These are phyloP conservation scores for Boletus barrowsii DNA, from an alignment of 768 basidiomycete genomes.

Conservation along the genomic window DNA sequence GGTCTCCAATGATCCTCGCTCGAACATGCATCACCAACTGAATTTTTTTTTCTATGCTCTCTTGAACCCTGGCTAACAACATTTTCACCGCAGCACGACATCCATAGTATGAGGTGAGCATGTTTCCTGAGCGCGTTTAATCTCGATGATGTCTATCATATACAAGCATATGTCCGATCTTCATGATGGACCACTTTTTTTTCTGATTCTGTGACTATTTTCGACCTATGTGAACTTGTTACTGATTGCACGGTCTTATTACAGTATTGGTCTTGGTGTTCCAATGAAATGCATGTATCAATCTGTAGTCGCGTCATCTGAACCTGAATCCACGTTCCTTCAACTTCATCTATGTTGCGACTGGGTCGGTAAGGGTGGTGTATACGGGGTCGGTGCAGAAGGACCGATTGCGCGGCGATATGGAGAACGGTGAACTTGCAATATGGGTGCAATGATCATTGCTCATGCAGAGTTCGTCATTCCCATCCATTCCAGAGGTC, in stretches of 20 bases:
- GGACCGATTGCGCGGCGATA: constrained; percentile 70
- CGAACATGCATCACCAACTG: constrained; percentile 74
- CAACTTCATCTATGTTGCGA: no score
- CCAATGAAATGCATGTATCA: no score
- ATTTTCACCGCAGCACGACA: not conserved
- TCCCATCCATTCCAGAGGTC: constrained; percentile 2
- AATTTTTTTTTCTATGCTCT: constrained; percentile 34
- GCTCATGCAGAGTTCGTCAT: constrained; percentile 62
- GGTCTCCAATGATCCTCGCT: constrained; percentile 63
- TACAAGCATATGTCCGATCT: constrained; percentile 78
- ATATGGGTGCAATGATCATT: constrained; percentile 91
- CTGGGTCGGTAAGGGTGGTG: no score
- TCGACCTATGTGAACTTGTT: not conserved
- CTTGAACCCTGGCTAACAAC: constrained; percentile 6
- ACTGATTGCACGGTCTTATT: constrained; percentile 4
- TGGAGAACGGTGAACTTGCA: constrained; percentile 92
- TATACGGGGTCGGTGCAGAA: constrained; percentile 37
- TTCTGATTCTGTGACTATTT: constrained; percentile 40
- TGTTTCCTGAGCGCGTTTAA: not conserved
- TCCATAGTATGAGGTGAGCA: constrained; percentile 7
- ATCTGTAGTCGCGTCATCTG: no score
- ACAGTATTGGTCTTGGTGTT: not conserved
- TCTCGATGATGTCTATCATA: constrained; percentile 47
- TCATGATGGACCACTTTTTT: constrained; percentile 53
- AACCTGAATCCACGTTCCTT: no score